Percentiles rank a stretch among this genome's conserved stretches.
phyloP scores from a whole-genome alignment of 2,329 filamentous ascomycete species.

The Ophiosphaerella korrae region DNA sequence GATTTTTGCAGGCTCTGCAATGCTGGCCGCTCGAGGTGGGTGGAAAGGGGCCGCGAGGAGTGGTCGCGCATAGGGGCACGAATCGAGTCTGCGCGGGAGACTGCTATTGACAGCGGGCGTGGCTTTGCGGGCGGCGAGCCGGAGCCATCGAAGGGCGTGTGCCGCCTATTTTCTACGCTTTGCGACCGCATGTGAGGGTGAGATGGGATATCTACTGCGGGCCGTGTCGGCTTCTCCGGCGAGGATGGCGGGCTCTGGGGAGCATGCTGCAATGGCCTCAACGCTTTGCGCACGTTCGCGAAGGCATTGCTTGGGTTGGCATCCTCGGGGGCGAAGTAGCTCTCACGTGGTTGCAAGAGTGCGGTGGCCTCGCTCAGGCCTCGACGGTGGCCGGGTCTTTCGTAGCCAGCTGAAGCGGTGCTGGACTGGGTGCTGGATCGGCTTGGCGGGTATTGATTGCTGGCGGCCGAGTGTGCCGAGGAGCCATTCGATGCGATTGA shows the following conservation, averaged over 20 bases:
- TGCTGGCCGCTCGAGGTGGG: slow-evolving; percentile 58
- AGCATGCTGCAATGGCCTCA: slow-evolving; percentile 60
- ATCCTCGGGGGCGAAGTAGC: slow-evolving; percentile 50
- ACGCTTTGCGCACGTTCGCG: slow-evolving; percentile 73
- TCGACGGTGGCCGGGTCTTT: slow-evolving; percentile 66
- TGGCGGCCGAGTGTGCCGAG: slow-evolving; percentile 67
- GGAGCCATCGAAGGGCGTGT: slow-evolving; percentile 54
- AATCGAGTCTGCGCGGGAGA: slow-evolving; percentile 47
- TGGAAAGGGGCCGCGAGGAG: slow-evolving; percentile 34
- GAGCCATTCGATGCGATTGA: slow-evolving; percentile 76
- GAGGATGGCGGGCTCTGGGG: slow-evolving; percentile 36
- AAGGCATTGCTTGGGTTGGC: slow-evolving; percentile 68
- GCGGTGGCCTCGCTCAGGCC: slow-evolving; percentile 74
- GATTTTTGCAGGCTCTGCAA: slow-evolving; percentile 84
- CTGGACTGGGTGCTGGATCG: slow-evolving; percentile 74
- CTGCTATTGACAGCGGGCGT: slow-evolving; percentile 49
- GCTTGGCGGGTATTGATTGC: slow-evolving; percentile 61
- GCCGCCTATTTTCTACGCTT: slow-evolving; percentile 48
- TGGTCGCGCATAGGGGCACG: slow-evolving; percentile 44
- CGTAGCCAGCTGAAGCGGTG: slow-evolving; percentile 64
- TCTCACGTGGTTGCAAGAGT: slow-evolving; percentile 58
- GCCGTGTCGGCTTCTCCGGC: slow-evolving; percentile 29
- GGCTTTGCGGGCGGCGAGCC: slow-evolving; percentile 49
- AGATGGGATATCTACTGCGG: slow-evolving; percentile 19
- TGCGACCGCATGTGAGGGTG: slow-evolving; percentile 40